Conservation (phyloP, 202 grass and related monocot species). For the Brachypodium distachyon region DNA sequence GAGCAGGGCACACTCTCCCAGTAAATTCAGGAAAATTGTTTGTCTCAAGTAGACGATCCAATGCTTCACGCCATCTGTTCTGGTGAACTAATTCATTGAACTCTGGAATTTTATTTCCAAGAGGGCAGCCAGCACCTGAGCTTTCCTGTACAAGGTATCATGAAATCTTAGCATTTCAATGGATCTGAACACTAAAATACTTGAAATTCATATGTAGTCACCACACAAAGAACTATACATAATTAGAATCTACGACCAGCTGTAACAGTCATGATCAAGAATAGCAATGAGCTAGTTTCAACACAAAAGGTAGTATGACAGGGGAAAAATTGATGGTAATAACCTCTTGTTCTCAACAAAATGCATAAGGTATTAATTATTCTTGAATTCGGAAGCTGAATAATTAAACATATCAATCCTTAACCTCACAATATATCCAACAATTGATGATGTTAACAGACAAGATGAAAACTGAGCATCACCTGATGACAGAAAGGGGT, state of each 20-base stretch:
- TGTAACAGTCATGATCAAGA: background rate
- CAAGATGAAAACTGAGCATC: background rate
- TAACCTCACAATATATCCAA: background rate
- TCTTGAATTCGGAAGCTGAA: background rate
- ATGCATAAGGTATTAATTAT: background rate
- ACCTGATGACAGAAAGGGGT: constrained; percentile 99
- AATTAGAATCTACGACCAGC: background rate
- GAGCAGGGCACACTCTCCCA: constrained; percentile 91
- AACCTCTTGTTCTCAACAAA: background rate
- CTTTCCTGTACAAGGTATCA: constrained; percentile 52
- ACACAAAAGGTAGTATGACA: no score
- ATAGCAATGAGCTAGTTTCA: background rate
- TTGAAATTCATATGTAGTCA: background rate
- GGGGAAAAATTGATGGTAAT: no score
- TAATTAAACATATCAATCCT: background rate
- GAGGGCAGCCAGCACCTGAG: constrained; percentile 90
- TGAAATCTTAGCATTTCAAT: background rate
- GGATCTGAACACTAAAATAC: background rate
- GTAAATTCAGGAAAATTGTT: constrained; percentile 99
- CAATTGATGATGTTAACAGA: background rate
- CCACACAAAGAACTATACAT: background rate
- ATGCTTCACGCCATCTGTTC: constrained; percentile 87
- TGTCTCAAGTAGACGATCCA: constrained; percentile 91
- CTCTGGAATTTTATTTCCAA: constrained; percentile 98
- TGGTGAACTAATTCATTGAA: constrained; percentile 97